Percentiles rank a stretch among this genome's conserved stretches.
phyloP scores from a whole-genome alignment of 176 grass and related monocot species.

The Oryza officinalis region DNA sequence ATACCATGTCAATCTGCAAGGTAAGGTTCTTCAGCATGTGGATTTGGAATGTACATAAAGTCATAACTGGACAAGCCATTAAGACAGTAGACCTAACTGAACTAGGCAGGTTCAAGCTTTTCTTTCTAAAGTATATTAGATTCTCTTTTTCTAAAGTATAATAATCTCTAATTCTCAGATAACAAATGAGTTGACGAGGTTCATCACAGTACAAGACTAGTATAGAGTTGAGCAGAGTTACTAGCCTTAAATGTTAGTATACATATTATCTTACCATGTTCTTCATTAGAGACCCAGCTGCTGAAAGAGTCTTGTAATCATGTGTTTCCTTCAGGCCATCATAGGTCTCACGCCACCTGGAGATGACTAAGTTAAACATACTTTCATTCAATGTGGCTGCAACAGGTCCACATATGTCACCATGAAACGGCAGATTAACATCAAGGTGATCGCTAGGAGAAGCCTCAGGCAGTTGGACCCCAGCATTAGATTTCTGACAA shows the following conservation, averaged over 20 bases:
- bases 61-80: neutral
- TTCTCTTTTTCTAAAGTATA: neutral
- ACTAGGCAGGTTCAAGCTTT: neutral
- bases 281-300: constrained; percentile 83
- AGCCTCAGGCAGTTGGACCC: constrained; percentile 38
- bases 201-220: neutral
- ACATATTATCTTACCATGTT: constrained; percentile 65
- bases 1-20: constrained; percentile 87
- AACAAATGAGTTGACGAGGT: constrained; percentile 21
- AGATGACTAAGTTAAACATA: constrained; percentile 90
- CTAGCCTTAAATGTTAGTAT: neutral
- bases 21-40: constrained; percentile 13
- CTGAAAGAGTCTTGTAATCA: constrained; percentile 85
- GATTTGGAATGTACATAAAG: constrained; percentile 1
- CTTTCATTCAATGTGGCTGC: constrained; percentile 84
- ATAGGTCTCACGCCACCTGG: constrained; percentile 81
- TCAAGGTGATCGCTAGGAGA: constrained; percentile 42
- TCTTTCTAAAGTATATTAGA: constrained; percentile 7
- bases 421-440: constrained; percentile 50
- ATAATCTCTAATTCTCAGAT: neutral
- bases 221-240: neutral
- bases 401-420: constrained; percentile 89
- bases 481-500: constrained; percentile 57
- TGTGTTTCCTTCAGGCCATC: constrained; percentile 77
- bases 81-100: neutral